Evolutionary conservation across 768 basidiomycete species (phyloP), one percentile per base, ranked within the genome.

Genomic region (Mycena vulgaris): DNA sequence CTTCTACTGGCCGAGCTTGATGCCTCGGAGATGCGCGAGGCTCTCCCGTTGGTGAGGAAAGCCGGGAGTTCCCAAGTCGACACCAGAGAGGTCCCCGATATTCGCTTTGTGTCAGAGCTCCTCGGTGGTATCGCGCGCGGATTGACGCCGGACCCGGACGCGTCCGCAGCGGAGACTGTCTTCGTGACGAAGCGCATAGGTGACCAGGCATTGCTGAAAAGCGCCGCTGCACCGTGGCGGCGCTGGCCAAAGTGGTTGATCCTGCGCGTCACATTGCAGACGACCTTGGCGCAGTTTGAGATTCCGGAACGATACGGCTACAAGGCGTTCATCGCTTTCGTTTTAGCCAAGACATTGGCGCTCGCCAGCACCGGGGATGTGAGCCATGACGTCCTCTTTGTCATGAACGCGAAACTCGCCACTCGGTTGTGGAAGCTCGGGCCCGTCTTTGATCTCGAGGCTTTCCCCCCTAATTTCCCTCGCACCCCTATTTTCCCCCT

Each of bases 241-340:
- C 79, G 88, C 23, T 86, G 86, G 11, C 77, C 86, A 1, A 76
- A 87, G 16, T 89, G 88, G 87, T 81, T 88, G 7, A 73, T 86
- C 19, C 75, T 87, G 37, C 84, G 87, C 13, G 84, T 89, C 9
- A 79, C 80, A 1, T 69, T 86, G 25, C 86, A 87, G 72, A 84
- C 80, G 0, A 78, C 82, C 0, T 74, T 82, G 28, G 31, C 2
- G 33, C 66, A 39, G 71, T 72, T 45, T 33, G 42, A 31, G 25
- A 68, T 70, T 16, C 48, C 21, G 5, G 31, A n/a, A 8, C 52
- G 71, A 8, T 58, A 60, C 16, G 72, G 75, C 0, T 89, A 89
- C 78, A 89, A 89, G 63, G 16, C 39, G 2, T 89, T 89, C 75
- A 83, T 88, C 74, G 47, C 84, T 1, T 87, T 81, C 55, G 76